Evolutionary conservation across 1,284 basidiomycete genomes (phyloP), one percentile per base, ranked within the genome.

Genomic region (Pholiota adiposa): DNA sequence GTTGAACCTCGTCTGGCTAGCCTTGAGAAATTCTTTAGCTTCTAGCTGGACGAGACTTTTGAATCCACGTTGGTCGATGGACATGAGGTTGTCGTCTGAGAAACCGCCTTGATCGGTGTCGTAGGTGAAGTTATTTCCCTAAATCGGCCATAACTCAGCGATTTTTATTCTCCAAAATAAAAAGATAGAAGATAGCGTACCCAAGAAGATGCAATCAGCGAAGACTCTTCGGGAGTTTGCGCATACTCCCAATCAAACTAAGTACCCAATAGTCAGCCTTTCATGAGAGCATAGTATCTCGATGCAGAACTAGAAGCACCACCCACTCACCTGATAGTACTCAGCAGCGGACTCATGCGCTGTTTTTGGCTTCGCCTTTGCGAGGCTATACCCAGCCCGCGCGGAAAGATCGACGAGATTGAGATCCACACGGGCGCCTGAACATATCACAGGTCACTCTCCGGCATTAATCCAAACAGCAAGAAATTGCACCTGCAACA

Each of bases 41-140:
- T 89, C 87, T 0, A 75, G 75, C 58, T 83, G 80, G 21, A 85
- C 79, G 49, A 89, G 68, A 27, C 78, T 72, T 54, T 81, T 83
- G 75, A 86, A 89, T 0, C 88, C 88, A 23, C 86, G 81, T 63
- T 82, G 83, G 67, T 90, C 88, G 58, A 85, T 76, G 6, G 78
- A 80, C 62, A 90, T 74, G 25, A 77, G 71, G 62, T 88, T 84
- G 21, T 79, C 77, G 16, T 79, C 76, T 0, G 87, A 86, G 65
- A 89, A 87, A n/a, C 85, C 85, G 44, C 83, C 83, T 48, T 75
- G 74, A 62, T 79, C 79, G 3, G 79, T 73, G 41, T 80, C 73
- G 63, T 82, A 90, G n/a, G 87, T 88, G 66, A 83, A 86, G 67
- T 89, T 89, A 67, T 86, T 85, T 29, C 80, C 84, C 84, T 86